Conservation (phyloP, 2,329 filamentous ascomycete species). For the Xylariaceae sp. region DNA sequence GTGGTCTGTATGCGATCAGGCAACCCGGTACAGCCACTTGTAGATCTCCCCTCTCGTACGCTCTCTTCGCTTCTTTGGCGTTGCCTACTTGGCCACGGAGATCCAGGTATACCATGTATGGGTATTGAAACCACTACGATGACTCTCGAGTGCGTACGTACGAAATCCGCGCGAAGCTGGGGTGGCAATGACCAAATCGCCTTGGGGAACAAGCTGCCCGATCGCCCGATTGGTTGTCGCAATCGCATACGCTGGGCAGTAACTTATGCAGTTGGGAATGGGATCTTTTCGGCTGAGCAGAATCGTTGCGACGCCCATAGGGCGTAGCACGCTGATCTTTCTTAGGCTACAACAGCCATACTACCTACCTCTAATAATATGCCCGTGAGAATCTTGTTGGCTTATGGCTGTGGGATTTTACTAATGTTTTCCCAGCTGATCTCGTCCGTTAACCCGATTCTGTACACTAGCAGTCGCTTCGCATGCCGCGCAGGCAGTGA, state of each 20-base stretch:
- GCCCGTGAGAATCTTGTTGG: not conserved
- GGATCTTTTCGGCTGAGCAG: slow-evolving; percentile 10
- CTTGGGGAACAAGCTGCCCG: not conserved
- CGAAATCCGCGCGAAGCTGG: slow-evolving; percentile 6
- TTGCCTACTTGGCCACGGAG: no score
- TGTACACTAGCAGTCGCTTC: not conserved
- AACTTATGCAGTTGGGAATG: not conserved
- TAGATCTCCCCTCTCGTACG: no score
- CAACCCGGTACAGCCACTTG: no score
- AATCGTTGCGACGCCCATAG: slow-evolving; percentile 6
- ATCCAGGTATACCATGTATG: no score
- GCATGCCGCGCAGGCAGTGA: not conserved
- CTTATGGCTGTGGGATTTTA: not conserved
- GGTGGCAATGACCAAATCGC: not conserved
- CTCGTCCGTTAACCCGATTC: not conserved
- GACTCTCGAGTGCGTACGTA: not conserved
- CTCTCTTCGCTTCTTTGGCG: no score
- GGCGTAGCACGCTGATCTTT: not conserved
- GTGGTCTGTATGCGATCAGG: no score
- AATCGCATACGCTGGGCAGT: slow-evolving; percentile 1
- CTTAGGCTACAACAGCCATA: not conserved
- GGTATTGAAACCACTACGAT: no score
- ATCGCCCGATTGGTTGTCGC: slow-evolving; percentile 1
- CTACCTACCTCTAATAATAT: not conserved
- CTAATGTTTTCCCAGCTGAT: not conserved